A percentile compares a stretch with the other conserved stretches of the same genome.
Evolutionary conservation across 202 grass and related monocot species (phyloP).

Genomic region (Sporobolus alterniflorus): DNA sequence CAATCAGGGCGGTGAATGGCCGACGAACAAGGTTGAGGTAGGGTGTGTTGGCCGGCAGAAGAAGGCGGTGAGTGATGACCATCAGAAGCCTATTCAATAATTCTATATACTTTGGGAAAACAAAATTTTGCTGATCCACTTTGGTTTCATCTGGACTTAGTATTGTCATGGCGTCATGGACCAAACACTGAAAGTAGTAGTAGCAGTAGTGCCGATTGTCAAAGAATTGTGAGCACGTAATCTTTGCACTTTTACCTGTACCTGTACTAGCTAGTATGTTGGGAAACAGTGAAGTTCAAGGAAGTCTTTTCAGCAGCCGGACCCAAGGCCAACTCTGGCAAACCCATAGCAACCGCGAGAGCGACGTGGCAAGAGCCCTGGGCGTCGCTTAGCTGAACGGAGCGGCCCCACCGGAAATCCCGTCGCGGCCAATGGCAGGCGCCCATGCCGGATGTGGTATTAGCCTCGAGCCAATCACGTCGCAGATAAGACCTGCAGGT

Average conservation of each 20-base stretch:
- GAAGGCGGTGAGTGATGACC: too few relatives aligned
- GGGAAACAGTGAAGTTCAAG: not conserved
- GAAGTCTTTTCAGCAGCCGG: not conserved
- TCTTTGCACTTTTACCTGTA: not conserved
- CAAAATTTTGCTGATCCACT: too few relatives aligned
- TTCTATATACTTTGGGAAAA: too few relatives aligned
- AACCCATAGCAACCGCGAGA: slow-evolving; percentile 16
- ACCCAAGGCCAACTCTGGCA: slow-evolving; percentile 17
- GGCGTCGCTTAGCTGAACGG: not conserved
- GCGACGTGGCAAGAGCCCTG: not conserved
- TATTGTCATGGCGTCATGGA: too few relatives aligned
- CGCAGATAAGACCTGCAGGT: slow-evolving; percentile 47
- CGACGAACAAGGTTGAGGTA: too few relatives aligned
- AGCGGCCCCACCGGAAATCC: slow-evolving; percentile 43
- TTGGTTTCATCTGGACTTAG: too few relatives aligned
- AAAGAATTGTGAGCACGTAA: not conserved
- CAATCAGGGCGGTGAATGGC: too few relatives aligned
- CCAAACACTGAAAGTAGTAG: too few relatives aligned
- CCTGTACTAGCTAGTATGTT: too few relatives aligned
- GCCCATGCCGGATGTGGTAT: slow-evolving; percentile 12
- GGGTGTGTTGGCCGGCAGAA: too few relatives aligned
- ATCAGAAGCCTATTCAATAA: too few relatives aligned
- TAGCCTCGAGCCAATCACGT: slow-evolving; percentile 24
- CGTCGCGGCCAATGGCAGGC: slow-evolving; percentile 29
- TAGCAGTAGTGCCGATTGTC: too few relatives aligned